Evolutionary conservation across 148 eudicot species (phyloP).

Genomic region (Suaeda aralocaspica): DNA sequence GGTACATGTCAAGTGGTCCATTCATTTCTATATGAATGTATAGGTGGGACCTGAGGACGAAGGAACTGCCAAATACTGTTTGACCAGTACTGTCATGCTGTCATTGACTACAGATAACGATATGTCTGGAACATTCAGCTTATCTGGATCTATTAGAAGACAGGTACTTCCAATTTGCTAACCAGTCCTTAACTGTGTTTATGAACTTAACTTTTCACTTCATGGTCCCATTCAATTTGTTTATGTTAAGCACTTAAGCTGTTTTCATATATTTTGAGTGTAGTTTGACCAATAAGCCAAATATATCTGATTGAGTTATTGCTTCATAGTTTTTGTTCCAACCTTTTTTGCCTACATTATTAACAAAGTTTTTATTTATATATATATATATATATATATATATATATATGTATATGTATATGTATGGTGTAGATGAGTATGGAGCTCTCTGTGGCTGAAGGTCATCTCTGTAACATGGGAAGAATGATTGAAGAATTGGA

Average conservation of each 20-base stretch:
- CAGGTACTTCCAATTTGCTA: slow-evolving; percentile 48
- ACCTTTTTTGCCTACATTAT: neutral
- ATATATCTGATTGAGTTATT: neutral
- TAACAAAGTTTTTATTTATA: too few relatives aligned
- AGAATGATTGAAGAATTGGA: slow-evolving; percentile 98
- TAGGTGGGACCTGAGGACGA: slow-evolving; percentile 87
- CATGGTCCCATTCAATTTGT: neutral
- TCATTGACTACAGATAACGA: slow-evolving; percentile 82
- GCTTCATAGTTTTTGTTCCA: neutral
- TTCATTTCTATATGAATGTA: neutral
- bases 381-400: too few relatives aligned
- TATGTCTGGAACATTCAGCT: slow-evolving; percentile 73
- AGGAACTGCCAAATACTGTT: slow-evolving; percentile 75
- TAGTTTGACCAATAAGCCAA: neutral
- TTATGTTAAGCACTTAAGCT: neutral
- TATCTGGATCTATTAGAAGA: slow-evolving; percentile 97
- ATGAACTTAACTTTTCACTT: neutral
- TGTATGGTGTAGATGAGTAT: slow-evolving; percentile 62
- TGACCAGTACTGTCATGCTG: slow-evolving; percentile 93
- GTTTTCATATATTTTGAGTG: neutral
- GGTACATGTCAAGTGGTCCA: neutral
- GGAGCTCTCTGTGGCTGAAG: slow-evolving; percentile 79
- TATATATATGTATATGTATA: neutral
- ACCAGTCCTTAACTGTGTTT: neutral
- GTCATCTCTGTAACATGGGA: slow-evolving; percentile 98